A percentile compares a stretch with the other conserved stretches of the same genome.
Conservation (phyloP, 306 rosid genomes). For the Trifolium fragiferum region DNA sequence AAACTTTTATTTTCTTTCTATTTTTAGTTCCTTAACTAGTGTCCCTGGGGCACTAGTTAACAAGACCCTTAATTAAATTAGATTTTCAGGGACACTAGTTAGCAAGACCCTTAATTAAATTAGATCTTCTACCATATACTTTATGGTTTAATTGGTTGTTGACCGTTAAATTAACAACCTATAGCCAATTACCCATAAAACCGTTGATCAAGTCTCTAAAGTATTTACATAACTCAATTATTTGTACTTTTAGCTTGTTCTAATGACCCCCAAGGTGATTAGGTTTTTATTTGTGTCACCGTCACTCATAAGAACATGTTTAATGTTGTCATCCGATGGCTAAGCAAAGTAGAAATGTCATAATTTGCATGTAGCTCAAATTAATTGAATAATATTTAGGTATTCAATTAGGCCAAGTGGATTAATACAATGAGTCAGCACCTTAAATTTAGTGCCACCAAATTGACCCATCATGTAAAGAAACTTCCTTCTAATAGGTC, state of each 20-base stretch:
- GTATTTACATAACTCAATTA: not conserved
- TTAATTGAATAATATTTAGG: constrained; percentile 14
- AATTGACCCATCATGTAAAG: constrained; percentile 31
- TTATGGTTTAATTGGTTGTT: not conserved
- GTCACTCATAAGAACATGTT: not conserved
- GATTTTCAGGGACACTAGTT: no score
- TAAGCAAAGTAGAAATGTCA: not conserved
- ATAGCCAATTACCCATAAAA: not conserved
- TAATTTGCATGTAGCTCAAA: constrained; percentile 15
- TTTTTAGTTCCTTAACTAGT: no score
- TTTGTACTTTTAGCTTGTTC: not conserved
- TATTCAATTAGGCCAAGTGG: constrained; percentile 4
- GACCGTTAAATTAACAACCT: not conserved
- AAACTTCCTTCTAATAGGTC: constrained; percentile 37
- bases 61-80: no score
- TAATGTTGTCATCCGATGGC: constrained; percentile 18
- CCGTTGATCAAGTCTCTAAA: not conserved
- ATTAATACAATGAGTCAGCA: constrained; percentile 36
- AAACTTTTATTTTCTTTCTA: no score
- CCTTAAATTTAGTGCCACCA: not conserved
- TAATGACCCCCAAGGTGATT: not conserved
- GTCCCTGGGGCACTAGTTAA: not conserved
- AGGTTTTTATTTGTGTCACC: not conserved
- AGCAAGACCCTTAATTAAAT: no score
- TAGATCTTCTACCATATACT: not conserved